These are phyloP conservation scores for Salix dunnii DNA, from an alignment of 345 rosid species.

Conservation along the genomic window DNA sequence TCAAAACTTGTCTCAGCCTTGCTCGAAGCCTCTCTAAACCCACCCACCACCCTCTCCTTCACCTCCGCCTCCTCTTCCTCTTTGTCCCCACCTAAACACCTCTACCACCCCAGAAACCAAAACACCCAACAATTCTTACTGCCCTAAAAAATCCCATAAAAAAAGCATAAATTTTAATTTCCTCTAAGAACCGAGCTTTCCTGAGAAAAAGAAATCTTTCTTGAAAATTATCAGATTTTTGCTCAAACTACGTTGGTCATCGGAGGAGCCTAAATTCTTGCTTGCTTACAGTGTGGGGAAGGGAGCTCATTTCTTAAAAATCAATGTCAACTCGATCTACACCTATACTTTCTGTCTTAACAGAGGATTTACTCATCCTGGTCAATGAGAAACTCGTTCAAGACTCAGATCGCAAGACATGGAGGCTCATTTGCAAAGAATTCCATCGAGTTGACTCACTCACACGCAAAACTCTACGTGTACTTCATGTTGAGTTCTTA, in stretches of 20 bases:
- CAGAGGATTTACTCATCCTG: constrained; percentile 71
- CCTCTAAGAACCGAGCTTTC: not conserved
- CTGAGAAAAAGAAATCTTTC: not conserved
- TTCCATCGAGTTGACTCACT: constrained; percentile 64
- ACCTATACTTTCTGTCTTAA: constrained; percentile 42
- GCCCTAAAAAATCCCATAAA: not conserved
- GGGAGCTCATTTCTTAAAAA: not conserved
- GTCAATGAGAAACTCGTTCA: constrained; percentile 42
- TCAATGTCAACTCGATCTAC: constrained; percentile 16
- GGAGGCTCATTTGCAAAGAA: constrained; percentile 73
- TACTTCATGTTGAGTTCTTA: constrained; percentile 69
- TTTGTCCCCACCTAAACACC: constrained; percentile 68
- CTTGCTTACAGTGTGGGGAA: not conserved
- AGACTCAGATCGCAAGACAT: constrained; percentile 52
- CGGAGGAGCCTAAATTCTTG: not conserved
- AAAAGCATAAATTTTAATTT: not conserved
- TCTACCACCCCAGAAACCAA: not conserved
- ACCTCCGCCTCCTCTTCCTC: constrained; percentile 72
- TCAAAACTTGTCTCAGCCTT: constrained; percentile 13
- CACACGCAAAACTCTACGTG: constrained; percentile 47
- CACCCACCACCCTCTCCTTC: constrained; percentile 53
- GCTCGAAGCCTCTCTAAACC: constrained; percentile 39
- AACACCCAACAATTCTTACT: not conserved
- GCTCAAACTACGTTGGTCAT: not conserved
- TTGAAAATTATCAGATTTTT: not conserved